These are phyloP conservation scores for Huiozyma sinensis DNA, from an alignment of 805 yeast genomes.

Conservation along the genomic window DNA sequence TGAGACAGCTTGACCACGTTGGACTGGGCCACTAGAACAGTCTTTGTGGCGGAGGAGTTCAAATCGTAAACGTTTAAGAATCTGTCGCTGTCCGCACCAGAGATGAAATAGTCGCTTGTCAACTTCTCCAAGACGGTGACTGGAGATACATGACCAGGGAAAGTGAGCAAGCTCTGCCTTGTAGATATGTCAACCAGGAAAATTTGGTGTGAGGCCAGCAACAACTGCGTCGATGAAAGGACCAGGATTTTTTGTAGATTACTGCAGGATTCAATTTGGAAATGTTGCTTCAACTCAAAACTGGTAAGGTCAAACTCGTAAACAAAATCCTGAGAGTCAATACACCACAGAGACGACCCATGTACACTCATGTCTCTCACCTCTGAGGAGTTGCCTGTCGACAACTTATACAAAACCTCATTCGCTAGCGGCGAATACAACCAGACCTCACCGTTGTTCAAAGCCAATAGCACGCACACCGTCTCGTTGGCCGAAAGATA, in stretches of 20 bases:
- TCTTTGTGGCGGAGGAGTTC: slow-evolving; percentile 27
- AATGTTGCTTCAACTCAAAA: slow-evolving; percentile 33
- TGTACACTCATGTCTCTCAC: slow-evolving; percentile 37
- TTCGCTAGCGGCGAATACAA: slow-evolving; percentile 60
- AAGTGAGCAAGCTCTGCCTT: slow-evolving; percentile 36
- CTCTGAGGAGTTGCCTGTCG: slow-evolving; percentile 36
- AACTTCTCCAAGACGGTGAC: slow-evolving; percentile 37
- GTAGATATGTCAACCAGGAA: slow-evolving; percentile 38
- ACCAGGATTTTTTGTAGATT: slow-evolving; percentile 22
- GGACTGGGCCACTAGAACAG: slow-evolving; percentile 63
- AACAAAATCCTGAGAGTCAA: slow-evolving; percentile 48
- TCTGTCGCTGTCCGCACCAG: slow-evolving; percentile 72
- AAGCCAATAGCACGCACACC: slow-evolving; percentile 47
- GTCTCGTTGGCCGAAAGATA: slow-evolving; percentile 28
- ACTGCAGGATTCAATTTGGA: slow-evolving; percentile 30
- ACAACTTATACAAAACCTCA: slow-evolving; percentile 42
- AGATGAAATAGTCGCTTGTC: slow-evolving; percentile 38
- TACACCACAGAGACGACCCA: slow-evolving; percentile 41
- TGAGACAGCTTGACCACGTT: slow-evolving; percentile 40
- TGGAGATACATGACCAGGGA: slow-evolving; percentile 72
- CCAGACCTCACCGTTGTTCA: slow-evolving; percentile 53
- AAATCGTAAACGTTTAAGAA: slow-evolving; percentile 58
- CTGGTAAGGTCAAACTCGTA: slow-evolving; percentile 51
- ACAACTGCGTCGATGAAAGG: slow-evolving; percentile 26
- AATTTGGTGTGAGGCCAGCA: slow-evolving; percentile 60